Base-by-base conservation (phyloP, 345 rosid species). In the Jatropha curcas region DNA sequence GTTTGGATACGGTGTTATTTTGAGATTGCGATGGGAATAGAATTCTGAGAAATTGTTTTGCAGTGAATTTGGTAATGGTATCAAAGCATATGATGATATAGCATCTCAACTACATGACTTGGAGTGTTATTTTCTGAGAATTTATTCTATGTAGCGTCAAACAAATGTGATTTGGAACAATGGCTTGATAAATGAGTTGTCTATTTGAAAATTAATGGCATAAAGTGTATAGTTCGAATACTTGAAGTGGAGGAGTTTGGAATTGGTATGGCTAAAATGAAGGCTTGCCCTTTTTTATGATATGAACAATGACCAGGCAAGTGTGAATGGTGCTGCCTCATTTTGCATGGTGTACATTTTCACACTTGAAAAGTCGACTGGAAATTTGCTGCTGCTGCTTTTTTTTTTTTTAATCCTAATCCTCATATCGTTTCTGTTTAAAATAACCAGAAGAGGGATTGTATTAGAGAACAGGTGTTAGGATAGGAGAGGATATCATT, bases 351-450 rank as follows among this genome's bases (percentile, higher is more conserved):
- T 17, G 28, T 61, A 35, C 27, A 37, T 20, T 60, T 61, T n/a
- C 48, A 34, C 37, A 1, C 10, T 0, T 20, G 46, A 35, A 7
- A 27, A 17, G 37, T 19, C 43, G 9, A 2, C 27, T 30, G 37
- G 17, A 27, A 17, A 3, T 16, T 48, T 61, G 20, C 70, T n/a
- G n/a, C n/a, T n/a, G n/a, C n/a, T n/a, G n/a, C n/a, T n/a, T n/a
- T 53, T 68, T 56, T 73, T 55, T 20, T 22, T 41, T 65, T 56
- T 64, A 64, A 31, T 17, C 48, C 14, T 46, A n/a, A n/a, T n/a
- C n/a, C n/a, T n/a, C n/a, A n/a, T 28, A 12, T 17, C 20, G 31
- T 19, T 60, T 48, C 35, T 24, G n/a, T 14, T 17, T 11, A n/a
- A 65, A 9, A 65, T 10, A 64, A 45, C 20, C 2, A 10, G 22